These are phyloP conservation scores for Sporisorium sorghi DNA, from an alignment of 1,284 basidiomycete species.

Conservation along the genomic window DNA sequence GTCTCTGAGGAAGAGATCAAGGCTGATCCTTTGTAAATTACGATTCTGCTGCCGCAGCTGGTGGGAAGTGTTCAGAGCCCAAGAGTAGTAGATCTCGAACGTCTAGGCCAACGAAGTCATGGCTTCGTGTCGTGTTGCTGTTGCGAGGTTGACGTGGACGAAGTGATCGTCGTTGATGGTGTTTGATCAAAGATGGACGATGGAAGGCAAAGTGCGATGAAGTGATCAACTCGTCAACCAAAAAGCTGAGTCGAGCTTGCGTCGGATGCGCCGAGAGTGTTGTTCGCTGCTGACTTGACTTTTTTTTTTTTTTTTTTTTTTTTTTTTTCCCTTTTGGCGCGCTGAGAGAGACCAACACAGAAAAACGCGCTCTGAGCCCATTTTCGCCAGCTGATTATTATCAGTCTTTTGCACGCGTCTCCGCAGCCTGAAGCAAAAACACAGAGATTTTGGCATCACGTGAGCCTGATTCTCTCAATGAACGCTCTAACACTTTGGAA, in stretches of 20 bases:
- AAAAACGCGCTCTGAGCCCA: constrained; percentile 3
- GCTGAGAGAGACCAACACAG: constrained; percentile 3
- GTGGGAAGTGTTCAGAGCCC: background rate
- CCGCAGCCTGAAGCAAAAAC: background rate
- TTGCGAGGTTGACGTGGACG: background rate
- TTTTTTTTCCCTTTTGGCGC: too few relatives aligned
- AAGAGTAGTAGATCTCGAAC: background rate
- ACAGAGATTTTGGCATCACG: constrained; percentile 3
- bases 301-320: too few relatives aligned
- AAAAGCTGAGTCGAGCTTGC: constrained; percentile 11
- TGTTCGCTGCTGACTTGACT: constrained; percentile 8
- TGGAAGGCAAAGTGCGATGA: background rate
- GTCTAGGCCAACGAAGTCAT: constrained; percentile 5
- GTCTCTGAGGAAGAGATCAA: too few relatives aligned
- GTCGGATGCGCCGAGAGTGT: constrained; percentile 10
- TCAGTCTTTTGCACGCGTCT: constrained; percentile 1
- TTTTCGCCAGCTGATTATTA: background rate
- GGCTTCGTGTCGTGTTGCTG: background rate
- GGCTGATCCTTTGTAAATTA: background rate
- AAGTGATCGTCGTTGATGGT: background rate
- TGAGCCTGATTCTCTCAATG: background rate
- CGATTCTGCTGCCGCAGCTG: background rate
- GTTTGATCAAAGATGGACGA: background rate
- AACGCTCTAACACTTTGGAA: background rate
- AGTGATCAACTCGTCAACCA: background rate